A percentile compares a stretch with the other conserved stretches of the same genome.
These are phyloP conservation scores for Dendryphion nanum DNA, from an alignment of 2,329 filamentous ascomycete genomes.

Conservation along the genomic window DNA sequence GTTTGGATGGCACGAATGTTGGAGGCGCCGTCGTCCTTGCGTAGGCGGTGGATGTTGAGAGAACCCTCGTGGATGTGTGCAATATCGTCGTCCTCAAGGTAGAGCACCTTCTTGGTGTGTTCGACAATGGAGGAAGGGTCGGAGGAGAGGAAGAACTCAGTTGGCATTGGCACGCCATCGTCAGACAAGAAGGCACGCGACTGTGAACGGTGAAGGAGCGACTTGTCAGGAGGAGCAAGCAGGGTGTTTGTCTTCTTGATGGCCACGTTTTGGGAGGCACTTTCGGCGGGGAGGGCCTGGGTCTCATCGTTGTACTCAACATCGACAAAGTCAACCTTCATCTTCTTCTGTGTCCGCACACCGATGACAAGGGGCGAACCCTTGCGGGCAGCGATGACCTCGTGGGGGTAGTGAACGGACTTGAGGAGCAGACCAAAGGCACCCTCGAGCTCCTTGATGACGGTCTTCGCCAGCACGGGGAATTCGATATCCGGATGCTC, in stretches of 20 bases:
- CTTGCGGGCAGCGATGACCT: slow-evolving; percentile 97
- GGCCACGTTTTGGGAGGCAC: slow-evolving; percentile 92
- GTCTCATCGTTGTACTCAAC: slow-evolving; percentile 94
- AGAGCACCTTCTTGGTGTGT: slow-evolving; percentile 99
- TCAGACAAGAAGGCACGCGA: slow-evolving; percentile 98
- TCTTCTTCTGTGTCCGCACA: slow-evolving; percentile 95
- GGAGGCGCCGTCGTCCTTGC: slow-evolving; percentile 93
- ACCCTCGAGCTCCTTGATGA: slow-evolving; percentile 97
- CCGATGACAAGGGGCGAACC: slow-evolving; percentile 96
- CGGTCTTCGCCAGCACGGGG: slow-evolving; percentile 92
- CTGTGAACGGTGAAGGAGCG: slow-evolving; percentile 94
- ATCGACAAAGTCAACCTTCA: slow-evolving; percentile 99
- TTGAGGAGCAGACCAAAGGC: slow-evolving; percentile 97
- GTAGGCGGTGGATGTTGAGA: slow-evolving; percentile 96
- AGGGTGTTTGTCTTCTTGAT: slow-evolving; percentile 72
- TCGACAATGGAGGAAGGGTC: slow-evolving; percentile 98
- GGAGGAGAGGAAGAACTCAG: slow-evolving; percentile 98
- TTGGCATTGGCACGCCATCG: slow-evolving; percentile 95
- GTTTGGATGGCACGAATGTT: slow-evolving; percentile 99
- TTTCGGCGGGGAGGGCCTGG: slow-evolving; percentile 77
- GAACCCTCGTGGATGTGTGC: slow-evolving; percentile 99
- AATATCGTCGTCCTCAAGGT: slow-evolving; percentile 99
- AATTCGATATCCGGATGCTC: slow-evolving; percentile 93
- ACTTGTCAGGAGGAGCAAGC: slow-evolving; percentile 93
- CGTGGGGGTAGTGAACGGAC: slow-evolving; percentile 97